Percentiles rank a stretch among this genome's conserved stretches.
phyloP scores from a whole-genome alignment of 306 rosid species.

The Prunus fruticosa region DNA sequence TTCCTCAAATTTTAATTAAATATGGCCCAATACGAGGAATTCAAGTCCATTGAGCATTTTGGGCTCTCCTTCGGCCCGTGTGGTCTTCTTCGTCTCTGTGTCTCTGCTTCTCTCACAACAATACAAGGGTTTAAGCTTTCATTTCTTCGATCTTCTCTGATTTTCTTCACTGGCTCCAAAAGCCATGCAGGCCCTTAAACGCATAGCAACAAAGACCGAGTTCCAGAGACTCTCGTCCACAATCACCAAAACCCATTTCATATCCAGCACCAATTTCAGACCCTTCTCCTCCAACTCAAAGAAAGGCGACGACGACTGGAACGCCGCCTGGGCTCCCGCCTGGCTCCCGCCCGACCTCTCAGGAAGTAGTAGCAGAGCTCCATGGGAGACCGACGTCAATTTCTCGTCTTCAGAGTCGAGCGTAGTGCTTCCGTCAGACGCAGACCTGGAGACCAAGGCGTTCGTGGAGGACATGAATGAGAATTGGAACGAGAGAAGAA shows the following conservation, averaged over 20 bases:
- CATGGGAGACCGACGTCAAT: slow-evolving; percentile 82
- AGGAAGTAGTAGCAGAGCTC: slow-evolving; percentile 45
- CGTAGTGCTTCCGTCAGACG: slow-evolving; percentile 34
- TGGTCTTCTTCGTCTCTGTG: neutral
- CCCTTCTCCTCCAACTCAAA: slow-evolving; percentile 22
- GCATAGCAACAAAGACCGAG: slow-evolving; percentile 25
- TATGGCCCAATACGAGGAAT: neutral
- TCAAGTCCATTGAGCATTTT: neutral
- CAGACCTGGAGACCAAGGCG: slow-evolving; percentile 74
- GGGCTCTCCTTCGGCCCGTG: neutral
- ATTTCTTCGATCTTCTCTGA: neutral
- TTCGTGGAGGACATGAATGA: slow-evolving; percentile 89
- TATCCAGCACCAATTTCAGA: slow-evolving; percentile 9
- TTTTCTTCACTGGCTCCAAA: neutral
- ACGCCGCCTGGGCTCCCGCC: slow-evolving; percentile 89
- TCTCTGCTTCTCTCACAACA: neutral
- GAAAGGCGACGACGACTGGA: slow-evolving; percentile 80
- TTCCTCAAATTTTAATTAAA: neutral
- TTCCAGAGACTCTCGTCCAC: slow-evolving; percentile 11
- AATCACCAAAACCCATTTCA: slow-evolving; percentile 10
- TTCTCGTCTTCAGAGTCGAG: slow-evolving; percentile 41
- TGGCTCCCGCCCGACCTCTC: slow-evolving; percentile 87
- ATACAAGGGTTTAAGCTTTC: neutral
- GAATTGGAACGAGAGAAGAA: slow-evolving; percentile 74
- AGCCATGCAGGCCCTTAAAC: slow-evolving; percentile 49